Evolutionary conservation across 2,329 filamentous ascomycete genomes (phyloP).

Genomic region (Exophiala oligosperma): DNA sequence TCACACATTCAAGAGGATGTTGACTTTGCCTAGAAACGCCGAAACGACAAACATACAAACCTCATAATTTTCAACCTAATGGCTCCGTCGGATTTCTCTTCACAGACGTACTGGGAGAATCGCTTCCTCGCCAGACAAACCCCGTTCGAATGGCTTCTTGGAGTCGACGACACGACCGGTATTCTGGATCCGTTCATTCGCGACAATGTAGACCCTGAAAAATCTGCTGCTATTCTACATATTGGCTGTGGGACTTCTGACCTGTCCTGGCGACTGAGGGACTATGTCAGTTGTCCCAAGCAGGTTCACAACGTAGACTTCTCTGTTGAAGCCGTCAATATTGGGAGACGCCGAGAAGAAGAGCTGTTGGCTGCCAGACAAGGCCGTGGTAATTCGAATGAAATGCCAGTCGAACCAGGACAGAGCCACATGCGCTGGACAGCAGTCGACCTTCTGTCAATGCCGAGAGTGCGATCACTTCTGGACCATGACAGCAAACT

Average conservation of each 20-base stretch:
- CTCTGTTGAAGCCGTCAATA: not conserved
- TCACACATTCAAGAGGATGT: no score
- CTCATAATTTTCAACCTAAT: not conserved
- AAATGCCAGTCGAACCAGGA: not conserved
- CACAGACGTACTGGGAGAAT: conserved; percentile 4
- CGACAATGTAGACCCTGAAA: not conserved
- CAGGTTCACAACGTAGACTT: conserved; percentile 12
- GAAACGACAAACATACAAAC: no score
- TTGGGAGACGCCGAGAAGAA: not conserved
- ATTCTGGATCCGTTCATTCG: not conserved
- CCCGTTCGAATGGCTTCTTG: conserved; percentile 6
- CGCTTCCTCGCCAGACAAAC: conserved; percentile 1
- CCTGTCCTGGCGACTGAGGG: conserved; percentile 4
- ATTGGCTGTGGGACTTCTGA: conserved; percentile 7
- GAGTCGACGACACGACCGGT: not conserved
- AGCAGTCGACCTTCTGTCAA: conserved; percentile 4
- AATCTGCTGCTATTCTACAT: not conserved
- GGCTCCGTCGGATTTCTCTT: not conserved
- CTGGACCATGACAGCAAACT: not conserved
- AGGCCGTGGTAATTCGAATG: no score
- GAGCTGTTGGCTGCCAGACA: not conserved
- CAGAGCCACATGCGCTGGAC: conserved; percentile 2
- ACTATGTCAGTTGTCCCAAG: not conserved
- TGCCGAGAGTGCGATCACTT: not conserved
- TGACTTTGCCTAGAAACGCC: no score